Evolutionary conservation across 2,329 filamentous ascomycete species (phyloP), one percentile per base, ranked within the genome.

Genomic region (Diplocarpon mali): DNA sequence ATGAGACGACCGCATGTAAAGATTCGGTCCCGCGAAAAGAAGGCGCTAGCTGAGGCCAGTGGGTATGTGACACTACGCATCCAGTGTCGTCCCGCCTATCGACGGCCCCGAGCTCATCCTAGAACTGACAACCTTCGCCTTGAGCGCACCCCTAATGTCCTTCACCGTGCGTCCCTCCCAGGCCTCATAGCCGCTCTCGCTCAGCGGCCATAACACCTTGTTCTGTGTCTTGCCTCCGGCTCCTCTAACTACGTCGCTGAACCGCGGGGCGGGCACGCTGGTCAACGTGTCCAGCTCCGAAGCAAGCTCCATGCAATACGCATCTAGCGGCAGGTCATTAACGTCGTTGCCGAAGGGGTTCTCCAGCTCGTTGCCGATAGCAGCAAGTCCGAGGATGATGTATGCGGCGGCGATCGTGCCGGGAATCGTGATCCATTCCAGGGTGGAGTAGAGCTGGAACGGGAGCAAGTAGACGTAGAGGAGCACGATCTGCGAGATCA

Each of bases 401-500:
- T 90, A 90, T 2, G 83, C 79, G 2, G 80, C 81, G 3, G 69
- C 71, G 13, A 89, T 67, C 36, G 80, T 82, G 29, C 79, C 85
- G 0, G 85, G 85, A 52, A 92, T 89, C 11, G 85, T 81, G 52
- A 88, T 72, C 80, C 82, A 92, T 7, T 64, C 55, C 1, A 93
- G 74, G 2, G 65, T 61, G 0, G 62, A 59, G 59, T 76, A 75
- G 6, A 93, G 76, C 65, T 93, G 86, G 71, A 92, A 92, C 5
- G 86, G 86, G 1, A 93, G 72, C 28, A 86, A 71, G 54, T 87
- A 66, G 42, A 92, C 79, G 65, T 92, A 93, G 41, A 88, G 75
- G 78, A 84, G 89, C 28, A 86, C 86, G 59, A 92, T 90, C 62
- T 93, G 86, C 15, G 80, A 79, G 61, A 92, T 89, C 56, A 85